Percentiles rank a stretch among this genome's conserved stretches.
Evolutionary conservation across 306 rosid genomes (phyloP).

Genomic region (Begonia loranthoides): DNA sequence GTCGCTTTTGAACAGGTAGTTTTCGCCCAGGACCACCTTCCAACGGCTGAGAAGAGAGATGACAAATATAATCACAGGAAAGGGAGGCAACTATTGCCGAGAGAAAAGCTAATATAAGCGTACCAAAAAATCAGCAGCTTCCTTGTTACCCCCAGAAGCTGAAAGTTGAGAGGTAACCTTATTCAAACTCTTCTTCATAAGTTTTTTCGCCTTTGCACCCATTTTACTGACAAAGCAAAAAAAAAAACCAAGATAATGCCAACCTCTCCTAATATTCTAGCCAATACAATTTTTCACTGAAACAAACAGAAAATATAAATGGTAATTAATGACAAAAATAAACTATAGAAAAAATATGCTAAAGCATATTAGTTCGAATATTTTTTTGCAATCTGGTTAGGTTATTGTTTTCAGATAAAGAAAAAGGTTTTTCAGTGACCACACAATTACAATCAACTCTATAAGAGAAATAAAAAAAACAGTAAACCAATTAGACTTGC

Average conservation of each 20-base stretch:
- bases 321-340: too few species aligned
- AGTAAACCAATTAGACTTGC: too few species aligned
- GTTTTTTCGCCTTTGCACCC: slow-evolving; percentile 70
- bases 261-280: too few species aligned
- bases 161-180: slow-evolving; percentile 20
- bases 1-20: slow-evolving; percentile 25
- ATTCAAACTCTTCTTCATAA: slow-evolving; percentile 55
- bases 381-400: too few species aligned
- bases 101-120: background rate
- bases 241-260: background rate
- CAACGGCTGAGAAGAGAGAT: slow-evolving; percentile 31
- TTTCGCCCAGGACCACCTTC: slow-evolving; percentile 57
- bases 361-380: too few species aligned
- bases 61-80: background rate
- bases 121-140: slow-evolving; percentile 66
- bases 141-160: slow-evolving; percentile 12
- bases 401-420: too few species aligned
- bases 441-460: too few species aligned
- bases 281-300: too few species aligned
- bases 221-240: slow-evolving; percentile 12
- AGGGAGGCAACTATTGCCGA: background rate
- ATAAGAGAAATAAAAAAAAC: too few species aligned
- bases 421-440: too few species aligned
- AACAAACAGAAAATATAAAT: too few species aligned
- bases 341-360: too few species aligned